phyloP scores from a whole-genome alignment of 345 rosid species.

The Euphorbia peplus region DNA sequence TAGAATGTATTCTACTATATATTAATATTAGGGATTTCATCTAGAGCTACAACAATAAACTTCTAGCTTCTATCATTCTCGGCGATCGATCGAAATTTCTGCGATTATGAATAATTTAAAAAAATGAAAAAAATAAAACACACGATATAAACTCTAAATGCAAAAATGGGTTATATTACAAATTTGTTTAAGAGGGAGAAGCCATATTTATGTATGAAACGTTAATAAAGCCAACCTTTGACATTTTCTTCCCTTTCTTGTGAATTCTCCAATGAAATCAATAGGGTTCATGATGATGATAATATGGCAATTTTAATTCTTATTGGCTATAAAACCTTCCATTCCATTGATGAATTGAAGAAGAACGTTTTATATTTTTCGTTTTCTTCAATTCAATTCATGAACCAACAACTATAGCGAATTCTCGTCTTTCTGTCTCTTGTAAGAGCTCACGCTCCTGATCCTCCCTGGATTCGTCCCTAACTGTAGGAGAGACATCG shows the following conservation, averaged over 20 bases:
- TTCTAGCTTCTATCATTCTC: no score
- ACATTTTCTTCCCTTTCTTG: neutral
- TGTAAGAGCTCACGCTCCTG: neutral
- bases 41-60: no score
- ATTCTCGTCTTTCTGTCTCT: neutral
- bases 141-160: neutral
- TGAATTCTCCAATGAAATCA: neutral
- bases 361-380: no score
- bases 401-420: no score
- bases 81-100: no score
- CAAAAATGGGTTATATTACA: conserved; percentile 6
- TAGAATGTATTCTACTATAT: no score
- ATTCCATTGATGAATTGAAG: neutral
- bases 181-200: neutral
- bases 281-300: no score
- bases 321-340: no score
- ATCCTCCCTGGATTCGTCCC: no score
- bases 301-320: neutral
- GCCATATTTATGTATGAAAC: neutral
- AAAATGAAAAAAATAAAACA: neutral
- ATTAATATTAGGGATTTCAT: no score
- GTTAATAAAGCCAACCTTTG: neutral
- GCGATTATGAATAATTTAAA: neutral
- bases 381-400: no score
- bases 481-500: conserved; percentile 14